Conservation (phyloP, 129 eudicot species). For the Flaveria sonorensis region DNA sequence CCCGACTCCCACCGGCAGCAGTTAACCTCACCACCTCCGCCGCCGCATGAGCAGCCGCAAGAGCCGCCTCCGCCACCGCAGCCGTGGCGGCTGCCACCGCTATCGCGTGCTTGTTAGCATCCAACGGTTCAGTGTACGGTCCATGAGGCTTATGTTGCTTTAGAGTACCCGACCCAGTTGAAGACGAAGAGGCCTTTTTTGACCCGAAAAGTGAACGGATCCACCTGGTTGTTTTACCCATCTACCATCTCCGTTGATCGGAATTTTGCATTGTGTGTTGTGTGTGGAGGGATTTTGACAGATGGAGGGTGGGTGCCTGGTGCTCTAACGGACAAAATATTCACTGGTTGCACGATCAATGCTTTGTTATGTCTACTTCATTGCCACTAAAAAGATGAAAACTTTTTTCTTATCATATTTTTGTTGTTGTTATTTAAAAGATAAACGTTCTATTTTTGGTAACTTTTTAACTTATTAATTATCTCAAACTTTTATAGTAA, state of each 20-base stretch:
- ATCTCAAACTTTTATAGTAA: no score
- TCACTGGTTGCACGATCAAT: constrained; percentile 23
- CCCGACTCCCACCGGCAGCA: constrained; percentile 38
- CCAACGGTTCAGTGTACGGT: constrained; percentile 33
- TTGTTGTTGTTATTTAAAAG: constrained; percentile 24
- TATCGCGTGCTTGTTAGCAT: constrained; percentile 84
- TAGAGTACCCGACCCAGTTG: constrained; percentile 20
- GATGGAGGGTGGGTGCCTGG: constrained; percentile 21
- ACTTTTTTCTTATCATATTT: no score
- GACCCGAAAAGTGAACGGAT: constrained; percentile 55
- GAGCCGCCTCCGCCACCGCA: constrained; percentile 94
- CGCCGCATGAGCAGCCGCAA: constrained; percentile 96
- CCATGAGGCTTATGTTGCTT: constrained; percentile 1
- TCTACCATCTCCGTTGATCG: constrained; percentile 28
- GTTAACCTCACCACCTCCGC: constrained; percentile 88
- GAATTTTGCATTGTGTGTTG: constrained; percentile 13
- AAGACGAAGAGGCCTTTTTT: constrained; percentile 39
- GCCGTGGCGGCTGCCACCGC: constrained; percentile 99
- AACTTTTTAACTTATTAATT: no score
- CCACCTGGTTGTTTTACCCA: constrained; percentile 73
- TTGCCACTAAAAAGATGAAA: background rate
- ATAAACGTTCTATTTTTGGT: no score
- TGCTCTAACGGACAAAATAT: constrained; percentile 24
- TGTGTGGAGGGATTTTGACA: constrained; percentile 30
- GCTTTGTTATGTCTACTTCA: constrained; percentile 9